Conservation (phyloP, 208 protist genomes). For the Trypanosoma platydactyli region DNA sequence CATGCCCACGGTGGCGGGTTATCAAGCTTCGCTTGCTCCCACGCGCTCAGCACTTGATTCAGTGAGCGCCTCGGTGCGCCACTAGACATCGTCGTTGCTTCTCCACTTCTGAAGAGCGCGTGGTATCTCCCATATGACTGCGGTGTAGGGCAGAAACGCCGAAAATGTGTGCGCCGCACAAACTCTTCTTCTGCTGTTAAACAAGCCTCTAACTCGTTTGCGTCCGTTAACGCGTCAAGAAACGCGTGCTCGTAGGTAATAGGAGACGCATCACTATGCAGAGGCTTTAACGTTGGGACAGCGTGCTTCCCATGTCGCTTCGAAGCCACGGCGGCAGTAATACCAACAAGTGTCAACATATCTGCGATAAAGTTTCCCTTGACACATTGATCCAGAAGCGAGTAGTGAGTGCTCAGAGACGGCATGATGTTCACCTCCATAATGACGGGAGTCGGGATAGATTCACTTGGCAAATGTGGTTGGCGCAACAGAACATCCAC, state of each 20-base stretch:
- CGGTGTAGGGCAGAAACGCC: constrained; percentile 42
- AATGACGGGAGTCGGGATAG: constrained; percentile 41
- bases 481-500: constrained; percentile 74
- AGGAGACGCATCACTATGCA: neutral
- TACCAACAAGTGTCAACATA: constrained; percentile 77
- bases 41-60: constrained; percentile 50
- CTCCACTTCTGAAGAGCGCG: constrained; percentile 23
- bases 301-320: neutral
- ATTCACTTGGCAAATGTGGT: neutral
- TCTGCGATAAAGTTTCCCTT: constrained; percentile 84
- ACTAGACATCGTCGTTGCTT: neutral
- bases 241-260: constrained; percentile 33
- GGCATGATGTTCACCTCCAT: constrained; percentile 91
- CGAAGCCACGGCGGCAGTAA: constrained; percentile 26
- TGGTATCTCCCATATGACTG: constrained; percentile 37
- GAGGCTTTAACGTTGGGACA: neutral
- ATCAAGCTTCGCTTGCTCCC: constrained; percentile 29
- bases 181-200: constrained; percentile 53
- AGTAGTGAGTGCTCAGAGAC: constrained; percentile 82
- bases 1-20: constrained; percentile 3
- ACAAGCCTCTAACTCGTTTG: constrained; percentile 40
- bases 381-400: constrained; percentile 73
- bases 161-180: constrained; percentile 37
- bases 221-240: constrained; percentile 30
- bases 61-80: constrained; percentile 6